phyloP scores from a whole-genome alignment of 2,329 filamentous ascomycete genomes.

The Trichoderma sp. region DNA sequence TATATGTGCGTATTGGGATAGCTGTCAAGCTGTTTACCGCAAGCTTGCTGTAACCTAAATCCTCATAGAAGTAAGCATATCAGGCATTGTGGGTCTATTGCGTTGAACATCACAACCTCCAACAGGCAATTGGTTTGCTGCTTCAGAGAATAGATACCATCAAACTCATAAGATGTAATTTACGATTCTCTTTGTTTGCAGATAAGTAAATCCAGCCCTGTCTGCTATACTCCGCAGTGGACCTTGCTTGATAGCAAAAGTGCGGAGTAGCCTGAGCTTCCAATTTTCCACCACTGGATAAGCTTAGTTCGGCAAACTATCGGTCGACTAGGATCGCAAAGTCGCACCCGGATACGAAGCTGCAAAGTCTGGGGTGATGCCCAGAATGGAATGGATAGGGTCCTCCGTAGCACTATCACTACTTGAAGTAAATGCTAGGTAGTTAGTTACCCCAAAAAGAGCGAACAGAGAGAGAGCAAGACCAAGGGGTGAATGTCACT shows the following conservation, averaged over 20 bases:
- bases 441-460: background rate
- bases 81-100: background rate
- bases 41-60: slow-evolving; percentile 3
- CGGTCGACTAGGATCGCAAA: slow-evolving; percentile 1
- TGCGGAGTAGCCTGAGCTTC: slow-evolving; percentile 12
- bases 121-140: background rate
- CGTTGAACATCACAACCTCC: background rate
- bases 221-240: slow-evolving; percentile 8
- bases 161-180: background rate
- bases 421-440: background rate
- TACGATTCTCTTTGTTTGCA: background rate
- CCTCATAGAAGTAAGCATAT: background rate
- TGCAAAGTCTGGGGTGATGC: slow-evolving; percentile 18
- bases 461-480: too few species aligned
- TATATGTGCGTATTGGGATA: background rate
- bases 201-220: background rate
- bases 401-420: background rate
- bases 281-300: slow-evolving; percentile 28
- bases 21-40: background rate
- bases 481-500: too few species aligned
- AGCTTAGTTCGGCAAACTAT: slow-evolving; percentile 18
- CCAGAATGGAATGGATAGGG: background rate
- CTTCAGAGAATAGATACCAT: background rate
- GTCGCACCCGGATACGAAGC: slow-evolving; percentile 10
- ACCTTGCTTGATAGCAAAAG: background rate